Base-by-base conservation (phyloP, 192 early-diverging fungal genomes). In the Backusella luteola region DNA sequence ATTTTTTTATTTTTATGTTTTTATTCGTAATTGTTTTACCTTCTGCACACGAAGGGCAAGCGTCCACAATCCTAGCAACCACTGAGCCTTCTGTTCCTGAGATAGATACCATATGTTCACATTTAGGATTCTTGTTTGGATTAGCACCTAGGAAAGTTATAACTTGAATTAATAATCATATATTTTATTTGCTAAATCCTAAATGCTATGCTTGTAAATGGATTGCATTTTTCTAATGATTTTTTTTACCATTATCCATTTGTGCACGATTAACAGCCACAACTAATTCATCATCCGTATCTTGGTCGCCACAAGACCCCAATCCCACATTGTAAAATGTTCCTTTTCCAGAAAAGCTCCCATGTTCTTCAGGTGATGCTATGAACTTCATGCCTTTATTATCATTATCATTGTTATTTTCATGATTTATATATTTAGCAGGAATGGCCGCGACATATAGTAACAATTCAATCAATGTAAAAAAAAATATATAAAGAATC, bases 301-400 rank as follows among this genome's bases (percentile, higher is more conserved):
- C 75, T 6, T 6, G 46, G 15, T 80, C 59, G 11, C 81, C 81
- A 77, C 78, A 83, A 3, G 78, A 75, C 1, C 81, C 81, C n/a
- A 72, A 17, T 8, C 78, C 78, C 0, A 75, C 73, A 26, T 36
- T 49, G 36, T 83, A 83, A 73, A 72, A 83, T 6, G 81, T 83
- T 9, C 74, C 81, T 11, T 49, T 46, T 6, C 78, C 81, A 6
- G 23, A 17, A 63, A 73, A 82, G 23, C 23, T 59, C 3, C 53
- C 53, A 59, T 59, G 53, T 59, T 59, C 53, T 59, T 59, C 53
- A 26, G 53, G 23, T 26, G 53, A 59, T 23, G 53, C 53, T 3
- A 59, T 59, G 4, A 59, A 59, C 9, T 59, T 59, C 23, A 59
- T 21, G 9, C 8, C 9, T 23, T 26, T 59, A 23, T 23, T 17